These are phyloP conservation scores for Austroboletus rostrupii DNA, from an alignment of 1,284 basidiomycete genomes.

Conservation along the genomic window DNA sequence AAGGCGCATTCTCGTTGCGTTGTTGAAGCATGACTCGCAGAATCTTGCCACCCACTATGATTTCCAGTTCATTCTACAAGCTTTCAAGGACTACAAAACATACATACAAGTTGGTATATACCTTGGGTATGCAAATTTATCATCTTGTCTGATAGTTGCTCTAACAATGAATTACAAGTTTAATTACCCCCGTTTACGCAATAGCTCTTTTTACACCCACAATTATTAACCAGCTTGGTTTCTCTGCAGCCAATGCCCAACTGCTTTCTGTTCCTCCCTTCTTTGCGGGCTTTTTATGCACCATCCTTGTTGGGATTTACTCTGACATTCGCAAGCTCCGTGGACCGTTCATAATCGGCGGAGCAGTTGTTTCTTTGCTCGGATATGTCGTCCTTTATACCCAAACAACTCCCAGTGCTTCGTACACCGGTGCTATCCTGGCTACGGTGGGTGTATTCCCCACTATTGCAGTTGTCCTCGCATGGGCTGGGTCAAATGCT, in stretches of 20 bases:
- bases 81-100: slow-evolving; percentile 40
- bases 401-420: slow-evolving; percentile 31
- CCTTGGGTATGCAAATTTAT: slow-evolving; percentile 35
- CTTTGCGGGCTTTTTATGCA: slow-evolving; percentile 39
- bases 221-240: slow-evolving; percentile 53
- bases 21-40: slow-evolving; percentile 40
- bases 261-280: slow-evolving; percentile 55
- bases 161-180: slow-evolving; percentile 24
- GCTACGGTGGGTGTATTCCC: slow-evolving; percentile 54
- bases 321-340: slow-evolving; percentile 42
- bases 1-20: slow-evolving; percentile 30
- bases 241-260: slow-evolving; percentile 53
- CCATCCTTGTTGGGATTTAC: slow-evolving; percentile 38
- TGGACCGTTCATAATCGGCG: slow-evolving; percentile 42
- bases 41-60: slow-evolving; percentile 33
- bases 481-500: slow-evolving; percentile 54
- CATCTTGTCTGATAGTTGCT: not conserved
- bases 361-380: slow-evolving; percentile 37
- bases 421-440: slow-evolving; percentile 52
- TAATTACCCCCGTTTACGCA: slow-evolving; percentile 52
- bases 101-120: slow-evolving; percentile 44
- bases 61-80: slow-evolving; percentile 37
- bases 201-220: slow-evolving; percentile 58
- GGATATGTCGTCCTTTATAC: slow-evolving; percentile 46
- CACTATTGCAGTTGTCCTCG: slow-evolving; percentile 48